A percentile compares a stretch with the other conserved stretches of the same genome.
phyloP scores from a whole-genome alignment of 768 basidiomycete genomes.

The Amanita phalloides region DNA sequence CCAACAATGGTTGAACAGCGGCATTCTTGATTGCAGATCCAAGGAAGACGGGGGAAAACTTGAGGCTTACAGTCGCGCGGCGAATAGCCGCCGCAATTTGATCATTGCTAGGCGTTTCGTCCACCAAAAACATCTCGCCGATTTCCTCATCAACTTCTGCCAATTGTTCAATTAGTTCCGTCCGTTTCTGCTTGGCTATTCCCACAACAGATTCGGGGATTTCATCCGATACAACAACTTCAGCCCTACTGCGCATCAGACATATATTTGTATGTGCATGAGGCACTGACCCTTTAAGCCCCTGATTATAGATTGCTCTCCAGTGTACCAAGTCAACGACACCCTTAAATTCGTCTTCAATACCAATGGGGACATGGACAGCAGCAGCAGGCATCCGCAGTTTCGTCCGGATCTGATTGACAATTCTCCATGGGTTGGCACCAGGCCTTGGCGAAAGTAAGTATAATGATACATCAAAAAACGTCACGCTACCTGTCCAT shows the following conservation, averaged over 20 bases:
- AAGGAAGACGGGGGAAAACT: constrained; percentile 94
- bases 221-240: constrained; percentile 75
- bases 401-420: constrained; percentile 85
- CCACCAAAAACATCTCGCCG: constrained; percentile 85
- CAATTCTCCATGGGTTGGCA: constrained; percentile 93
- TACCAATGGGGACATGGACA: constrained; percentile 91
- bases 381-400: constrained; percentile 90
- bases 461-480: neutral
- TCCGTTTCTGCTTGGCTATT: constrained; percentile 74
- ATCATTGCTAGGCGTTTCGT: constrained; percentile 58
- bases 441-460: constrained; percentile 53
- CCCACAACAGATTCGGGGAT: constrained; percentile 71
- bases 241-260: constrained; percentile 36
- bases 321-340: constrained; percentile 91
- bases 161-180: constrained; percentile 87
- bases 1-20: constrained; percentile 85
- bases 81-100: constrained; percentile 82
- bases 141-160: constrained; percentile 95
- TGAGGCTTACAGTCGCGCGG: constrained; percentile 77
- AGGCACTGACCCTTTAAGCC: constrained; percentile 74
- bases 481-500: constrained; percentile 65
- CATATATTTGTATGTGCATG: neutral
- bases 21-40: constrained; percentile 98
- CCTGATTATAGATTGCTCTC: constrained; percentile 93
- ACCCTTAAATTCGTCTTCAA: constrained; percentile 78